Conservation (phyloP, 495 filamentous ascomycete species). For the Pyronema domesticum region DNA sequence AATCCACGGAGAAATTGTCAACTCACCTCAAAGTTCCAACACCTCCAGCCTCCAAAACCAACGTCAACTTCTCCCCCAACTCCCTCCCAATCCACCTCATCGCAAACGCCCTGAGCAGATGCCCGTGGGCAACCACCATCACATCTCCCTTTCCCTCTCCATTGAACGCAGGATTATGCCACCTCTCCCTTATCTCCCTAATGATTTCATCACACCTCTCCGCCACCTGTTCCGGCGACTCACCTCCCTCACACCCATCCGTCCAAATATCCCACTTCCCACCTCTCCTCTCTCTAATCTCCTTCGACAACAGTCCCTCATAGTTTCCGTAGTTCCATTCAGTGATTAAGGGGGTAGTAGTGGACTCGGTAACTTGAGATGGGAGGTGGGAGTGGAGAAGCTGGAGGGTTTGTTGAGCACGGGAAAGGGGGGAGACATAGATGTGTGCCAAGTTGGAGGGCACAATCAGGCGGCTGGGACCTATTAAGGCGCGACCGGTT, state of each 20-base stretch:
- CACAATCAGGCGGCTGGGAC: conserved; percentile 68
- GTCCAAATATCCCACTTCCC: conserved; percentile 76
- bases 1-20: background rate
- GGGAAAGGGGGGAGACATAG: conserved; percentile 76
- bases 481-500: conserved; percentile 69
- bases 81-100: conserved; percentile 67
- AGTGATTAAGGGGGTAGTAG: conserved; percentile 49
- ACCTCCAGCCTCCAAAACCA: conserved; percentile 67
- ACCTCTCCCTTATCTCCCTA: conserved; percentile 45
- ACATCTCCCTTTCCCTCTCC: conserved; percentile 34
- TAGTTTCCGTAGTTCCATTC: conserved; percentile 97
- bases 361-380: conserved; percentile 24
- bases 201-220: conserved; percentile 60
- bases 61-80: conserved; percentile 43
- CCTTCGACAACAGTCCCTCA: conserved; percentile 63
- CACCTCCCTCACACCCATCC: conserved; percentile 20
- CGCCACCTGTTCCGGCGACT: conserved; percentile 45
- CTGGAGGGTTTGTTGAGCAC: conserved; percentile 75
- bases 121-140: conserved; percentile 57
- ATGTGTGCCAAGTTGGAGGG: conserved; percentile 65
- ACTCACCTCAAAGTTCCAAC: conserved; percentile 49
- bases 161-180: conserved; percentile 32
- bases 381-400: conserved; percentile 44
- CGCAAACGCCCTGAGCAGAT: conserved; percentile 74
- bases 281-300: conserved; percentile 46